phyloP scores from a whole-genome alignment of 495 filamentous ascomycete species.

The Neurospora cerealis region DNA sequence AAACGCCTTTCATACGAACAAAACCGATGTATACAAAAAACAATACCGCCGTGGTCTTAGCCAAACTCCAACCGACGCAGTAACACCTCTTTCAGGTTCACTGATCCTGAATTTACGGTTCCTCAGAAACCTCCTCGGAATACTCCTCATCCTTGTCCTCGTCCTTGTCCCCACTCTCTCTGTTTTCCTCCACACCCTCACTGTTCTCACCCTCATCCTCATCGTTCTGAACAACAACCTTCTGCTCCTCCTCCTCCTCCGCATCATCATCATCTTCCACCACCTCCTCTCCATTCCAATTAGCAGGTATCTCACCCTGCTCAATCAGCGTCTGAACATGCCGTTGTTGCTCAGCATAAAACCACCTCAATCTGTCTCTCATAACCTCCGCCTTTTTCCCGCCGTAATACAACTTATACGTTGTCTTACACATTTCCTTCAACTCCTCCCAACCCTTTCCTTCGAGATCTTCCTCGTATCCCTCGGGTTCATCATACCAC shows the following conservation, averaged over 20 bases:
- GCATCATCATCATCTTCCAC: background rate
- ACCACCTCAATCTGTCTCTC: background rate
- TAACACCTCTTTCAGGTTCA: background rate
- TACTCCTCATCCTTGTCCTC: background rate
- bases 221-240: background rate
- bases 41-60: background rate
- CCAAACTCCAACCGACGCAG: background rate
- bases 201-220: background rate
- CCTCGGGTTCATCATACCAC: background rate
- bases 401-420: background rate
- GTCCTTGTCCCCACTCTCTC: too few relatives aligned
- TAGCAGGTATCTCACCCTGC: background rate
- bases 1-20: background rate
- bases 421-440: background rate
- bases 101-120: background rate
- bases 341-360: background rate
- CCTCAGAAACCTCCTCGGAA: background rate
- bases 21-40: background rate
- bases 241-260: background rate
- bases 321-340: background rate
- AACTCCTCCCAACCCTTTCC: background rate
- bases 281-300: background rate
- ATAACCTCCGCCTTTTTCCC: background rate
- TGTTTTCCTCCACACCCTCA: too few relatives aligned
- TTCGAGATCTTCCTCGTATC: background rate